phyloP scores from a whole-genome alignment of 73 alveolate species.

The Paramecium octaurelia region DNA sequence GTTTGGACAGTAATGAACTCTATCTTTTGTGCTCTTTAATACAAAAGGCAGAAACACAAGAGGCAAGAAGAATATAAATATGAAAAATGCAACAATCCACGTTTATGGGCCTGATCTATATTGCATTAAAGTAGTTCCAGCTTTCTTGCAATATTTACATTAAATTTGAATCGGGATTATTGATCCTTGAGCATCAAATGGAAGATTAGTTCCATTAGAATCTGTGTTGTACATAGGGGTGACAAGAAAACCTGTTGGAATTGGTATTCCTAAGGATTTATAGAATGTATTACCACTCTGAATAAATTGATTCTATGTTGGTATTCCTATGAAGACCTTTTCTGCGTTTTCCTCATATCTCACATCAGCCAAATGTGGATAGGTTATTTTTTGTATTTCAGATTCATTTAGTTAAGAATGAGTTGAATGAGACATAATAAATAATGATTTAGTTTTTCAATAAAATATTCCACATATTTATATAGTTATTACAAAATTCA shows the following conservation, averaged over 20 bases:
- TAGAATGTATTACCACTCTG: neutral
- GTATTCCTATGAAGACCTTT: neutral
- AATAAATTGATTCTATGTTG: neutral
- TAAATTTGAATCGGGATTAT: neutral
- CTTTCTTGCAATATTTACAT: neutral
- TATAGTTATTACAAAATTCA: neutral
- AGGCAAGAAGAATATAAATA: neutral
- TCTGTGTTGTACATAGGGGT: neutral
- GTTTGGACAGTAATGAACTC: slow-evolving; percentile 31
- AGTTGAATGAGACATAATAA: neutral
- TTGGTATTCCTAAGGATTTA: neutral
- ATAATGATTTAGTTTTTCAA: neutral
- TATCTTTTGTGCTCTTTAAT: neutral
- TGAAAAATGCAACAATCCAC: neutral
- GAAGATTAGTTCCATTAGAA: neutral
- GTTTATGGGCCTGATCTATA: neutral
- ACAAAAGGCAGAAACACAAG: neutral
- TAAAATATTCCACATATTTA: neutral
- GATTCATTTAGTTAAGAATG: neutral
- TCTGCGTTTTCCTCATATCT: neutral
- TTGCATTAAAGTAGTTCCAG: neutral
- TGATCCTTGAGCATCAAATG: neutral
- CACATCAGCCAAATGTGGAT: neutral
- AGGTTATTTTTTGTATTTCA: neutral
- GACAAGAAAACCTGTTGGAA: neutral